phyloP scores from a whole-genome alignment of 306 rosid species.

The Hylodesmum podocarpum region DNA sequence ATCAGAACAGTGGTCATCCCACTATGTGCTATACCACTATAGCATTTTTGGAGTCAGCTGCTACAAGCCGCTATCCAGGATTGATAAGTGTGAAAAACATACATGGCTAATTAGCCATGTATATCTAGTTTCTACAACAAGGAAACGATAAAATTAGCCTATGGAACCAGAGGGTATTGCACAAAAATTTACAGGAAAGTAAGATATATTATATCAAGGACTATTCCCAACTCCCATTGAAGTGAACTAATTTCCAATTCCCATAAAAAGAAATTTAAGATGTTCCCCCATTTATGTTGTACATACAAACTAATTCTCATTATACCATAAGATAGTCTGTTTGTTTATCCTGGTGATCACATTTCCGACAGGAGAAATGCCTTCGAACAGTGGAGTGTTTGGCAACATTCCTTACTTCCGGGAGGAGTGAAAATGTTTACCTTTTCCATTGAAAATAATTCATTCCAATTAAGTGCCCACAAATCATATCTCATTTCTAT shows the following conservation, averaged over 20 bases:
- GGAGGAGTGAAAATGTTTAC: not conserved
- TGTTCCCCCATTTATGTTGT: not conserved
- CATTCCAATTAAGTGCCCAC: not conserved
- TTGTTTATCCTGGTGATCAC: not conserved
- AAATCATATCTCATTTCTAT: not conserved
- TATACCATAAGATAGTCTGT: not conserved
- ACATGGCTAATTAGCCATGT: not conserved
- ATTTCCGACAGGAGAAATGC: not conserved
- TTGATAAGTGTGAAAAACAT: no score
- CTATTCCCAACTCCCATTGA: not conserved
- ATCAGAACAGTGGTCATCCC: no score
- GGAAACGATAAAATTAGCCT: not conserved
- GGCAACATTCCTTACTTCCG: not conserved
- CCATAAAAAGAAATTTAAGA: not conserved
- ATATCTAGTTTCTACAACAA: not conserved
- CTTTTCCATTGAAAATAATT: not conserved
- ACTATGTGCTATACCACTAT: no score
- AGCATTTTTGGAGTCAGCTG: no score
- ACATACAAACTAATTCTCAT: not conserved
- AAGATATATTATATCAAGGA: slow-evolving; percentile 5
- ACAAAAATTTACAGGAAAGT: not conserved
- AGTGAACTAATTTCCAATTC: not conserved
- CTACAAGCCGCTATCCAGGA: no score
- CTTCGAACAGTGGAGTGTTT: not conserved
- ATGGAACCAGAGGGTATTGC: not conserved